These are phyloP conservation scores for Stentor roeselii DNA, from an alignment of 73 alveolate species.

Conservation along the genomic window DNA sequence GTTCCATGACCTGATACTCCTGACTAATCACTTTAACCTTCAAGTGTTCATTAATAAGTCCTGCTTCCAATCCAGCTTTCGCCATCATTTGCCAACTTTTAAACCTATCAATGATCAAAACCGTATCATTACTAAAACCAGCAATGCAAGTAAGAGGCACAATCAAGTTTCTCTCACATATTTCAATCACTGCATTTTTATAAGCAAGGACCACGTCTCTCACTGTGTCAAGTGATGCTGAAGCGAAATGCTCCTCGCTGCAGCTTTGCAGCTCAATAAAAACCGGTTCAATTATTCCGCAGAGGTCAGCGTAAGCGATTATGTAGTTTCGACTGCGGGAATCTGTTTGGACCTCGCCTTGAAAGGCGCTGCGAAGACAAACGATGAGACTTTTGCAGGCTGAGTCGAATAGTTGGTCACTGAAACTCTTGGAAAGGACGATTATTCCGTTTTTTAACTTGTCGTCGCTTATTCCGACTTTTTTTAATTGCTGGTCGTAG, in stretches of 20 bases:
- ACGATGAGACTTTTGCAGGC: constrained; percentile 40
- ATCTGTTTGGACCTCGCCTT: constrained; percentile 35
- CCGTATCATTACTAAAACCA: constrained; percentile 45
- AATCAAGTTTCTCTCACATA: constrained; percentile 37
- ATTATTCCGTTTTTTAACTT: constrained; percentile 50
- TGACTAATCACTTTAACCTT: constrained; percentile 39
- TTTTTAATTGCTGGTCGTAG: constrained; percentile 37
- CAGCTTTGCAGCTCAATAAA: neutral
- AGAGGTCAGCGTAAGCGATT: constrained; percentile 48
- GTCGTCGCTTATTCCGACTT: constrained; percentile 57
- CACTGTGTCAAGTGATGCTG: neutral
- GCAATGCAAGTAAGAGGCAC: constrained; percentile 40
- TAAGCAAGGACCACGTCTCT: constrained; percentile 9
- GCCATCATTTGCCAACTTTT: constrained; percentile 43
- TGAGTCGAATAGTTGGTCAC: constrained; percentile 43
- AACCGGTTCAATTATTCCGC: constrained; percentile 32
- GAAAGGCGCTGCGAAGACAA: constrained; percentile 39
- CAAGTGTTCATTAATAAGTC: constrained; percentile 51
- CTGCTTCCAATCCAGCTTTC: constrained; percentile 49
- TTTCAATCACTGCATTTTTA: constrained; percentile 14
- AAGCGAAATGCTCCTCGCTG: neutral
- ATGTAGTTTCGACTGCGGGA: constrained; percentile 41
- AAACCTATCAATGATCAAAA: constrained; percentile 31
- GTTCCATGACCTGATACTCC: constrained; percentile 42
- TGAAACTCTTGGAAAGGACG: constrained; percentile 39